Conservation (phyloP, 1,284 basidiomycete species). For the Boletus holoroseus region DNA sequence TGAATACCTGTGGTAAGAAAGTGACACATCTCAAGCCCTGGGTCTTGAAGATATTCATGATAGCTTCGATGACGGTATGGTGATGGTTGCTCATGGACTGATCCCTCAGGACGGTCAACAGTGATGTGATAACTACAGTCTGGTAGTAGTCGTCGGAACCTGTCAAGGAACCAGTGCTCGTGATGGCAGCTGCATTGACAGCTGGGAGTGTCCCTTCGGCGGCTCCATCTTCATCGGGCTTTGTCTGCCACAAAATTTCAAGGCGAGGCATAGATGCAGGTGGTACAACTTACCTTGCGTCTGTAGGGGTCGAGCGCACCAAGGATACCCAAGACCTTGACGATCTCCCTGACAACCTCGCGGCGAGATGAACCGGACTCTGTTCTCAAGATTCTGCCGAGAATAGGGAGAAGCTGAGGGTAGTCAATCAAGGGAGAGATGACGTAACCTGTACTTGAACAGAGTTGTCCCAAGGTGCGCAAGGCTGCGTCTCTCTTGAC, state of each 20-base stretch:
- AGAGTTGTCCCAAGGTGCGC: conserved; percentile 91
- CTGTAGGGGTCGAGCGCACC: conserved; percentile 98
- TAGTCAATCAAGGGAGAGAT: conserved; percentile 89
- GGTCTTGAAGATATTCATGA: conserved; percentile 99
- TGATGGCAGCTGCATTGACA: conserved; percentile 54
- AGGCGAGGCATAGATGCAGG: conserved; percentile 1
- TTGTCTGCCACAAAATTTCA: conserved; percentile 41
- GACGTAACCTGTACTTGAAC: conserved; percentile 94
- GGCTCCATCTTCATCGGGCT: conserved; percentile 71
- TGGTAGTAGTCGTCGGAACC: conserved; percentile 95
- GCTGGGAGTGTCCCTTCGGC: conserved; percentile 64
- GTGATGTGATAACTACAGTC: conserved; percentile 88
- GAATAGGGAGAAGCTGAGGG: conserved; percentile 82
- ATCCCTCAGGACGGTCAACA: conserved; percentile 87
- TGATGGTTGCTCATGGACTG: conserved; percentile 82
- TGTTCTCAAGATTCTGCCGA: conserved; percentile 83
- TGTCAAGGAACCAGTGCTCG: conserved; percentile 42
- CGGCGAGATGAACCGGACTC: conserved; percentile 81
- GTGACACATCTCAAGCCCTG: conserved; percentile 95
- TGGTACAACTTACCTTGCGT: conserved; percentile 63
- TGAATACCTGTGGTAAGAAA: conserved; percentile 83
- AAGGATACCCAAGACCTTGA: conserved; percentile 93
- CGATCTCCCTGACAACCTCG: conserved; percentile 87
- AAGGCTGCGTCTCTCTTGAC: conserved; percentile 92
- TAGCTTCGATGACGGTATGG: conserved; percentile 93